Base-by-base conservation (phyloP, 164 flowering plant species). In the Magnolia changhungtana region DNA sequence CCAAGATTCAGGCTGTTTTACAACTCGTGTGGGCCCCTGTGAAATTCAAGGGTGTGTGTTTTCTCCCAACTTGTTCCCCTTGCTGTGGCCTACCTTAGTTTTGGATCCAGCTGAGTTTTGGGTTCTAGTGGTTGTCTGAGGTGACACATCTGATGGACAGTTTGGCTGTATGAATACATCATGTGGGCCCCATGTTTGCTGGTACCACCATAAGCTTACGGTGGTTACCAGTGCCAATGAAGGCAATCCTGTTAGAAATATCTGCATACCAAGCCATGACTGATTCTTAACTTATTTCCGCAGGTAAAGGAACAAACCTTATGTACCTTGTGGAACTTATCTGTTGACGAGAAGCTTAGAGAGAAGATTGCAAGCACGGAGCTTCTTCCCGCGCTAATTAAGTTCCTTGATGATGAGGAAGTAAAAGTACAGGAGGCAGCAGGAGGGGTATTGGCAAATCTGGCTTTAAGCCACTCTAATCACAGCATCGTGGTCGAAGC, bases 221-320 rank as follows among this genome's bases (percentile, higher is more conserved):
- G 45, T 37, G 45, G 45, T 37, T 37, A 37, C 45, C 45, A 37
- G 45, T 4, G 7, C 45, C 45, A 37, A 37, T 37, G 45, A 37
- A 5, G 45, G 45, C 7, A 5, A 3, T 4, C 45, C 45, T 37
- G 45, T 37, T 37, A 23, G 52, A 67, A 72, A 70, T 65, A 19
- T 78, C 31, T 52, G 21, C 29, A 8, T 70, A 50, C 65, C 16
- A 69, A 73, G 21, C 50, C 31, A 77, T 49, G 68, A 55, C 64
- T 55, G 50, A 9, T 78, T 8, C 21, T 81, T 50, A 63, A 76
- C 66, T 70, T 51, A 18, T 74, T 72, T 76, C 58, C 83, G 75
- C 91, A 95, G 98, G 95, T 90, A 50, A 92, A 86, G 87, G 97
- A 89, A 86, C 97, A 95, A 78, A 75, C 89, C 73, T 3, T 95